Evolutionary conservation across 495 filamentous ascomycete genomes (phyloP).

Genomic region (Eremomyces bilateralis): DNA sequence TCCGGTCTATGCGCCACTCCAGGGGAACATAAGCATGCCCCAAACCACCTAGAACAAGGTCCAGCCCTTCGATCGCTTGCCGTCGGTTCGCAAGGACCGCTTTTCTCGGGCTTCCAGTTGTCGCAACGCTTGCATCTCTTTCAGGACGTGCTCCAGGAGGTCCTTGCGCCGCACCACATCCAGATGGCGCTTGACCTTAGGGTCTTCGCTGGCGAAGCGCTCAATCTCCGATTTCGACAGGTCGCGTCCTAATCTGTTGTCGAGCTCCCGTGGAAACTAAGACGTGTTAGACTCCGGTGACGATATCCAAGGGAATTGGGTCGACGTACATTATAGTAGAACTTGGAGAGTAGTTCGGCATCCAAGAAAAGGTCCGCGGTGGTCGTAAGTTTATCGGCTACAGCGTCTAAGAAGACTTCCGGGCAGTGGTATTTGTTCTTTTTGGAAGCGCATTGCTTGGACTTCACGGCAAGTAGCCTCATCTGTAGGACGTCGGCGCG

Average conservation of each 20-base stretch:
- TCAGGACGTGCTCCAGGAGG: constrained; percentile 70
- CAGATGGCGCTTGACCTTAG: constrained; percentile 67
- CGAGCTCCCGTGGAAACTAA: constrained; percentile 74
- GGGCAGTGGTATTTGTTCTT: constrained; percentile 93
- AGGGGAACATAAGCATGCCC: not conserved
- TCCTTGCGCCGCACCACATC: constrained; percentile 86
- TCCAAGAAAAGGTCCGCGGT: constrained; percentile 96
- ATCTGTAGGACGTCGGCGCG: constrained; percentile 75
- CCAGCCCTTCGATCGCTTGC: constrained; percentile 10
- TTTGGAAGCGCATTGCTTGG: constrained; percentile 57
- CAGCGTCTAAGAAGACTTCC: constrained; percentile 90
- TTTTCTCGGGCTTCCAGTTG: constrained; percentile 38
- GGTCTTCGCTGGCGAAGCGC: constrained; percentile 77
- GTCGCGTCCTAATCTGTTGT: constrained; percentile 62
- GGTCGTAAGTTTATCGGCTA: constrained; percentile 81
- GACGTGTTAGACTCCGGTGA: constrained; percentile 1
- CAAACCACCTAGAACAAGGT: constrained; percentile 13
- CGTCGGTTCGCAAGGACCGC: constrained; percentile 6
- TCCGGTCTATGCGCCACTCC: too few relatives aligned
- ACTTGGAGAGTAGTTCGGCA: constrained; percentile 88
- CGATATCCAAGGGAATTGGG: not conserved
- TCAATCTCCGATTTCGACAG: constrained; percentile 64
- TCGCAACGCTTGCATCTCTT: constrained; percentile 79
- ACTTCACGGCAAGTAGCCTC: constrained; percentile 68
- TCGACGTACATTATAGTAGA: constrained; percentile 55